Percentiles rank a stretch among this genome's conserved stretches.
Conservation (phyloP, 2,329 filamentous ascomycete genomes). For the Trichoderma afroharzianum region DNA sequence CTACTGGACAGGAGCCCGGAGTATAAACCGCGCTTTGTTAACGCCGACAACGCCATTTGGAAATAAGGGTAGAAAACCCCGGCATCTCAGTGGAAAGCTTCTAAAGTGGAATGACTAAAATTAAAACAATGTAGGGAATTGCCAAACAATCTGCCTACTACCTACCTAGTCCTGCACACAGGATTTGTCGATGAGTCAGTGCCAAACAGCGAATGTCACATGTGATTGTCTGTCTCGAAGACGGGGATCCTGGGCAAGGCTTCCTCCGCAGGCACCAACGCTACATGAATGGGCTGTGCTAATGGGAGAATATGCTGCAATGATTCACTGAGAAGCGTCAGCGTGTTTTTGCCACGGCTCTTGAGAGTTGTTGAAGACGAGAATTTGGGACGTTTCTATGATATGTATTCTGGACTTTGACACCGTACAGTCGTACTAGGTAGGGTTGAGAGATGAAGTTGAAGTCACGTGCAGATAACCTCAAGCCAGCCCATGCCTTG, state of each 20-base stretch:
- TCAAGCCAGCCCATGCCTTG: not conserved
- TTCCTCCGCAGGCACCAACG: not conserved
- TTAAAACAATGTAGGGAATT: not conserved
- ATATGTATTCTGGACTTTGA: not conserved
- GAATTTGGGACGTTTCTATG: not conserved
- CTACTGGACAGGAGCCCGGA: not conserved
- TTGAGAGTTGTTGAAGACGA: not conserved
- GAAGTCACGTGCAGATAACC: slow-evolving; percentile 3
- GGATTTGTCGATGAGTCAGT: not conserved
- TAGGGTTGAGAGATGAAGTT: not conserved
- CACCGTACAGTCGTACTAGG: not conserved
- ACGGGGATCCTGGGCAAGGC: not conserved
- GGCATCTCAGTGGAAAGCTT: not conserved
- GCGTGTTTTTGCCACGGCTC: not conserved
- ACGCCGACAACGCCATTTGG: not conserved
- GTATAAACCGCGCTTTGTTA: not conserved
- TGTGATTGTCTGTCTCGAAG: not conserved
- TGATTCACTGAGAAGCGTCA: not conserved
- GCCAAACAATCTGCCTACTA: not conserved
- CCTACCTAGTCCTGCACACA: not conserved
- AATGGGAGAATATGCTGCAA: not conserved
- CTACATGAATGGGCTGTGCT: not conserved
- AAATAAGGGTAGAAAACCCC: not conserved
- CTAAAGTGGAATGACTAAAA: not conserved
- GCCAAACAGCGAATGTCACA: not conserved